Conservation (phyloP, 352 stramenopile species). For the Globisporangium radiosum region DNA sequence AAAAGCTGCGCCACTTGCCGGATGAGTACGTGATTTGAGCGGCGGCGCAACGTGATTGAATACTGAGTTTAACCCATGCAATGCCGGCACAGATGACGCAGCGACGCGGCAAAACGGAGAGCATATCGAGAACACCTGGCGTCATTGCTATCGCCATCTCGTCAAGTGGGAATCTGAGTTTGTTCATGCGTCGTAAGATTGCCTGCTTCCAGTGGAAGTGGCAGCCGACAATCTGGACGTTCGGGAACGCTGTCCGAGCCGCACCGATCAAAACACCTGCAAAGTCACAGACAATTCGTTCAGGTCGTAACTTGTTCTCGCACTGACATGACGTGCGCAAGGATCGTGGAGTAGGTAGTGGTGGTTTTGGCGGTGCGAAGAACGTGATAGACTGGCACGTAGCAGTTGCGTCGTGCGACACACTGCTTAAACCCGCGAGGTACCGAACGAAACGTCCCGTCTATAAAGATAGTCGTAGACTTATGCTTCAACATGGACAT, state of each 20-base stretch:
- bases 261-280: background rate
- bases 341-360: background rate
- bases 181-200: background rate
- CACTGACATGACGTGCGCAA: background rate
- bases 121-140: background rate
- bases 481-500: too few species aligned
- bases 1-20: too few species aligned
- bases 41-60: too few species aligned
- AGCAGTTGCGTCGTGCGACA: background rate
- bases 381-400: background rate
- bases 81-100: too few species aligned
- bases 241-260: background rate
- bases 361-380: background rate
- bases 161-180: background rate
- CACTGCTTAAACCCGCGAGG: background rate
- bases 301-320: background rate
- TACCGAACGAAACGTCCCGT: background rate
- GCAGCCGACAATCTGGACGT: background rate
- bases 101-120: background rate
- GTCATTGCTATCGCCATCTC: background rate
- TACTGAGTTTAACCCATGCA: too few species aligned
- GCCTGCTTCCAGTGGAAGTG: slow-evolving; percentile 1
- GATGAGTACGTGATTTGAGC: too few species aligned
- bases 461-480: too few species aligned
- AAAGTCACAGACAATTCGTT: background rate